phyloP scores from a whole-genome alignment of 805 yeast genomes.

The Pichia occidentalis region DNA sequence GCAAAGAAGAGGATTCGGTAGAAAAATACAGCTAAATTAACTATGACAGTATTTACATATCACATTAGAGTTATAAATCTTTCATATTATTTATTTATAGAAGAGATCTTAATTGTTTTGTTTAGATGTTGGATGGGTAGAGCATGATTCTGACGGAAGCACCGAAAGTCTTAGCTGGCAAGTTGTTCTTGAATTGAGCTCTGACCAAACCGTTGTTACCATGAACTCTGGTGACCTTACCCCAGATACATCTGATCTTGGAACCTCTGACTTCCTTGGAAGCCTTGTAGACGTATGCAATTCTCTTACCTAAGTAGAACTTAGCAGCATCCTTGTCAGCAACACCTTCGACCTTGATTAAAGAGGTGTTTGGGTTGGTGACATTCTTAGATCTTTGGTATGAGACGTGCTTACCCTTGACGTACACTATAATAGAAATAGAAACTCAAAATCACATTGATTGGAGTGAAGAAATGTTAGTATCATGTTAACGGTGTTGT shows the following conservation, averaged over 20 bases:
- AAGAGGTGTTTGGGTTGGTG: slow-evolving; percentile 96
- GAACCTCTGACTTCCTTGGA: slow-evolving; percentile 97
- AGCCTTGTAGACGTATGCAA: slow-evolving; percentile 99
- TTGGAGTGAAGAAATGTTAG: slow-evolving; percentile 23
- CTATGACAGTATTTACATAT: slow-evolving; percentile 12
- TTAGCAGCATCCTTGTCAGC: slow-evolving; percentile 86
- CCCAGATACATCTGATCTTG: slow-evolving; percentile 99
- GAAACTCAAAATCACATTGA: slow-evolving; percentile 3
- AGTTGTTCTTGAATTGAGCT: slow-evolving; percentile 98
- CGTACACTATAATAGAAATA: slow-evolving; percentile 66
- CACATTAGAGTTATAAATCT: slow-evolving; percentile 18
- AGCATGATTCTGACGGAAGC: slow-evolving; percentile 99
- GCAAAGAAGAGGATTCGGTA: not conserved
- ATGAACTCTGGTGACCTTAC: slow-evolving; percentile 97
- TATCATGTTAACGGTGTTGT: slow-evolving; percentile 9
- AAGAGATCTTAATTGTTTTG: slow-evolving; percentile 11
- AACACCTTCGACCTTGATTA: slow-evolving; percentile 97
- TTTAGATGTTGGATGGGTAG: slow-evolving; percentile 99
- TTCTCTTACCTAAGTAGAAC: slow-evolving; percentile 99
- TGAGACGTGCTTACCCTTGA: slow-evolving; percentile 99
- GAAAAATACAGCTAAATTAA: slow-evolving; percentile 8
- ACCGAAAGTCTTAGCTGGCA: slow-evolving; percentile 99
- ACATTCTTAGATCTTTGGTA: slow-evolving; percentile 99
- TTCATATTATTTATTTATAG: slow-evolving; percentile 15
- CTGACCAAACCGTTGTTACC: slow-evolving; percentile 98